Base-by-base conservation (phyloP, 257 asterid species). In the Nicotiana undulata region DNA sequence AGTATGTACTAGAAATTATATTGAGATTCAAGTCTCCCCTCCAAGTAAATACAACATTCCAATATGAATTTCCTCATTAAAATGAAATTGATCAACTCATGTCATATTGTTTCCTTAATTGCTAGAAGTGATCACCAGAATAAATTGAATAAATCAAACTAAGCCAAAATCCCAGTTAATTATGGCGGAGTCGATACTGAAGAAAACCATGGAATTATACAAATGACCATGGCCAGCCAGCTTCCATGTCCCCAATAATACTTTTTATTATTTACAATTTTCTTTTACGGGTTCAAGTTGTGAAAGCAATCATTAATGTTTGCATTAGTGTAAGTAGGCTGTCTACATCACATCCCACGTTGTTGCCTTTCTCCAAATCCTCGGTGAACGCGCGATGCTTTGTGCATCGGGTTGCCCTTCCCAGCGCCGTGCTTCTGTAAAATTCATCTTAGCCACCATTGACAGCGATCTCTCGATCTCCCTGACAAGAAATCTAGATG, bases 371-470 rank as follows among this genome's bases (percentile, higher is more conserved):
- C 46, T 37, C 10, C 9, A 3, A 9, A 37, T 2, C 10, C 1
- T 37, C 10, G 10, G 46, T 37, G 9, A 37, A 37, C 8, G 8
- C 1, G 9, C 1, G 44, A 37, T 37, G 9, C 9, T 29, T 29
- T 29, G 32, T 29, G 4, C 32, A 29, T 0, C 32, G 0, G 4
- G 0, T 3, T 29, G 32, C 18, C 10, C 28, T 53, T 34, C 11
- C 18, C 4, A 0, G 2, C 29, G 31, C 5, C 5, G 0, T 0
- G 32, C 4, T 40, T 68, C 4, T 1, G 6, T 68, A 24, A 24
- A 0, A 65, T 31, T 46, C 46, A 85, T 2, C 86, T 56, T 10
- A 86, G 20, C 85, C 86, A 86, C 86, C 83, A 86, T 31, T 74
- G 12, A 55, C 72, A 76, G n/a, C 46, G 74, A 37, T 77, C 60